A percentile compares a stretch with the other conserved stretches of the same genome.
These are phyloP conservation scores for Mycena latifolia DNA, from an alignment of 768 basidiomycete genomes.

Conservation along the genomic window DNA sequence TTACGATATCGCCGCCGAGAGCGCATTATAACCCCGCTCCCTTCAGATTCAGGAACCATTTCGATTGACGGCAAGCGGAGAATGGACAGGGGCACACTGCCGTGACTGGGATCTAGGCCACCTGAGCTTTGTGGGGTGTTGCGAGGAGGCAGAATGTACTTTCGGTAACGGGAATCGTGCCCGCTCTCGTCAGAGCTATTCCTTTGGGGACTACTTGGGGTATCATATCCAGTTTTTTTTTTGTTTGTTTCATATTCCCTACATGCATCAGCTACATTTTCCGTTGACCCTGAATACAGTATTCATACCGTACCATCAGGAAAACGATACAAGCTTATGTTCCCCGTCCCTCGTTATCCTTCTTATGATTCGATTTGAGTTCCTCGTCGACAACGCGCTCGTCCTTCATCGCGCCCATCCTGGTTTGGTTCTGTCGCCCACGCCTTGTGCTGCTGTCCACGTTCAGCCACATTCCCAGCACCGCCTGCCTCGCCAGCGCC, in stretches of 20 bases:
- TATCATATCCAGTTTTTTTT: background rate
- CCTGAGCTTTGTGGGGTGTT: too few species aligned
- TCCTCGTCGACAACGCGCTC: constrained; percentile 5
- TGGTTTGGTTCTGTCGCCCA: constrained; percentile 11
- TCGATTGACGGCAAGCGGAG: too few species aligned
- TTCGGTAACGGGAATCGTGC: too few species aligned
- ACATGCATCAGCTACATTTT: background rate
- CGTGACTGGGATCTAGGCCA: too few species aligned
- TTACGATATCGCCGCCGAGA: too few species aligned
- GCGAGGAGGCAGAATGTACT: too few species aligned
- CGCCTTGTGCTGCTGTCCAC: too few species aligned
- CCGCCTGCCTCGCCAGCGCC: background rate
- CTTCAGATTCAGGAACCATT: too few species aligned
- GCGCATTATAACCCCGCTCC: too few species aligned
- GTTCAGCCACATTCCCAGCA: constrained; percentile 1
- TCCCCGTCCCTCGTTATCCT: constrained; percentile 6
- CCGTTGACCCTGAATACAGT: constrained; percentile 9
- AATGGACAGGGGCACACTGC: too few species aligned
- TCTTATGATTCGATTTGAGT: background rate
- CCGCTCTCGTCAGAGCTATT: background rate
- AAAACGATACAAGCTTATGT: constrained; percentile 12
- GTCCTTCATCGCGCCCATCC: background rate
- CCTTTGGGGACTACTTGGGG: background rate
- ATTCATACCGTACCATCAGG: background rate
- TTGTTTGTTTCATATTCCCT: constrained; percentile 2